A percentile compares a stretch with the other conserved stretches of the same genome.
These are phyloP conservation scores for Tetradesmus obliquus DNA, from an alignment of 139 green algal genomes.

Conservation along the genomic window DNA sequence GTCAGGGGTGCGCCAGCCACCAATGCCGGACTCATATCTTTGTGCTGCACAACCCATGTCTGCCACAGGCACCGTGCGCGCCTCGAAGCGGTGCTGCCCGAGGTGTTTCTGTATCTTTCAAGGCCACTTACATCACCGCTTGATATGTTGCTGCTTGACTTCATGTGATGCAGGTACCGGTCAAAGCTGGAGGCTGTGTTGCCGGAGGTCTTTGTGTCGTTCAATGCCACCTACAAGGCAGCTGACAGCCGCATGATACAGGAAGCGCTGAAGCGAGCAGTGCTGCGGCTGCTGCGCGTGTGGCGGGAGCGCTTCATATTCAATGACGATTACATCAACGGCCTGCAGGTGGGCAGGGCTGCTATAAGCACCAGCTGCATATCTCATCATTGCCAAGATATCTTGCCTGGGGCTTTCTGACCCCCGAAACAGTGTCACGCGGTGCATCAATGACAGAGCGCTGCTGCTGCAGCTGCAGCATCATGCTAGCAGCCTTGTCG, in stretches of 20 bases:
- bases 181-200: constrained; percentile 80
- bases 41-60: too few species aligned
- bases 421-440: not conserved
- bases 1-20: too few species aligned
- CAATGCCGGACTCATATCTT: too few species aligned
- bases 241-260: constrained; percentile 78
- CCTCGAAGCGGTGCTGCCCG: constrained; percentile 85
- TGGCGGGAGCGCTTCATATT: constrained; percentile 93
- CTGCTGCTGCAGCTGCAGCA: not conserved
- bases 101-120: constrained; percentile 85
- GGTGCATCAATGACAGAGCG: not conserved
- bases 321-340: constrained; percentile 89
- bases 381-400: not conserved
- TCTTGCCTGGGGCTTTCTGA: not conserved
- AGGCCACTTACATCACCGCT: constrained; percentile 40
- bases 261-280: constrained; percentile 73
- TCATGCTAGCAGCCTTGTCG: not conserved
- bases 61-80: constrained; percentile 38
- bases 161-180: constrained; percentile 19
- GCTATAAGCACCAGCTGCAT: not conserved
- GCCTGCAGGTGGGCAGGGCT: constrained; percentile 73
- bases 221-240: constrained; percentile 58
- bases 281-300: constrained; percentile 86
- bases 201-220: constrained; percentile 87
- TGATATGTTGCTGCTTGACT: not conserved